These are phyloP conservation scores for Pelargonium nanum DNA, from an alignment of 345 rosid species.

Conservation along the genomic window DNA sequence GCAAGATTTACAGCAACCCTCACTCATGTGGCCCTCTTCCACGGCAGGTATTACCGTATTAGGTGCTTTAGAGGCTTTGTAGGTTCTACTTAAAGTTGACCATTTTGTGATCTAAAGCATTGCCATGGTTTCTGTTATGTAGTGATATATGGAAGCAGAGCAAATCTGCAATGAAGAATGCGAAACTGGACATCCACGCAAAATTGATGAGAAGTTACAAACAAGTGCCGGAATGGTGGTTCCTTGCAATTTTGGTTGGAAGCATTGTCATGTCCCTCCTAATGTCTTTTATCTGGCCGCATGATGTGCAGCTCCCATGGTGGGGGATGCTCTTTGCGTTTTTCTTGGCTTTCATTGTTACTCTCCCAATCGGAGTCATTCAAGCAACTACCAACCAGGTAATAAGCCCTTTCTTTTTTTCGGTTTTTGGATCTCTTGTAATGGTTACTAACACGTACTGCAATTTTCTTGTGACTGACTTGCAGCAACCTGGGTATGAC, in stretches of 20 bases:
- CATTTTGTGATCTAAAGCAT: not conserved
- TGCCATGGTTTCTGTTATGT: slow-evolving; percentile 12
- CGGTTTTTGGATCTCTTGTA: not conserved
- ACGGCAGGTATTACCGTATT: slow-evolving; percentile 49
- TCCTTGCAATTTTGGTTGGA: slow-evolving; percentile 37
- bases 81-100: not conserved
- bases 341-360: slow-evolving; percentile 62
- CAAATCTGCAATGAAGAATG: slow-evolving; percentile 54
- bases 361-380: slow-evolving; percentile 93
- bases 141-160: slow-evolving; percentile 78
- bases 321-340: slow-evolving; percentile 96
- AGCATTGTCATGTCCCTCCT: slow-evolving; percentile 49
- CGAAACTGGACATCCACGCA: slow-evolving; percentile 67
- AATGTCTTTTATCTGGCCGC: slow-evolving; percentile 64
- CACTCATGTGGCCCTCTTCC: slow-evolving; percentile 82
- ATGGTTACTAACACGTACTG: not conserved
- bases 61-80: not conserved
- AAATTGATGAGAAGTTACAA: slow-evolving; percentile 72
- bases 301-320: slow-evolving; percentile 80
- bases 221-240: slow-evolving; percentile 94
- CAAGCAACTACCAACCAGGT: slow-evolving; percentile 98
- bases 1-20: slow-evolving; percentile 85
- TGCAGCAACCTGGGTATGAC: slow-evolving; percentile 98
- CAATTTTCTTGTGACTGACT: not conserved
- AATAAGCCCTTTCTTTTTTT: not conserved